Evolutionary conservation across 148 eudicot genomes (phyloP), one percentile per base, ranked within the genome.

Genomic region (Camellia japonica): DNA sequence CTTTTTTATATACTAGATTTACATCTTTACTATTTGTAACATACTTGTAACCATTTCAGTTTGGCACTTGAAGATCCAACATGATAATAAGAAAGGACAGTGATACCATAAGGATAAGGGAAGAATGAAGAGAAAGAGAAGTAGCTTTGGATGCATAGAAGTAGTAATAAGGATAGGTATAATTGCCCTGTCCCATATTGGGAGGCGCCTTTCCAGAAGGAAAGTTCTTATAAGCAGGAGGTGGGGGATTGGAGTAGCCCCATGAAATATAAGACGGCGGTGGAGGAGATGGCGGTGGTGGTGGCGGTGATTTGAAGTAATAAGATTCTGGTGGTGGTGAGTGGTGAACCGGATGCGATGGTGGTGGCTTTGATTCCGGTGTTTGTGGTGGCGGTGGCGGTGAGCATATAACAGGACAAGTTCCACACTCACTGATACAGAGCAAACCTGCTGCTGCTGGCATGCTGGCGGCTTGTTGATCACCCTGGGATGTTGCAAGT

Each of bases 351-450:
- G 68, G 64, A 5, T 54, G 73, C 2, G 62, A 4, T 65, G n/a
- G 73, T 13, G 81, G 83, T 1, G 83, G 75, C 58, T 55, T 80
- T 19, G 73, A 16, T 52, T 66, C 51, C 8, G 43, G 68, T 61
- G 83, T 30, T 30, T 30, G 65, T 14, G 90, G 83, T 5, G 93
- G 43, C 6, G 93, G 97, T 44, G 98, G 97, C 11, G 97, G 86
- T 11, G 93, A 86, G 82, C 98, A 93, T 52, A 94, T 88, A 71
- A 85, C 86, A 75, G 97, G 97, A 74, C 98, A 94, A 19, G 95
- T 86, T 12, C 74, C 86, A 68, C 98, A 94, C 18, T 94, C 97
- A 71, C 97, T 93, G 3, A 93, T 86, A 79, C 98, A 93, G 8
- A 93, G 87, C 81, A 88, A 80, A 14, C 88, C 90, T 65, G 87